Base-by-base conservation (phyloP, 495 filamentous ascomycete genomes). In the Penicillium nucicola region DNA sequence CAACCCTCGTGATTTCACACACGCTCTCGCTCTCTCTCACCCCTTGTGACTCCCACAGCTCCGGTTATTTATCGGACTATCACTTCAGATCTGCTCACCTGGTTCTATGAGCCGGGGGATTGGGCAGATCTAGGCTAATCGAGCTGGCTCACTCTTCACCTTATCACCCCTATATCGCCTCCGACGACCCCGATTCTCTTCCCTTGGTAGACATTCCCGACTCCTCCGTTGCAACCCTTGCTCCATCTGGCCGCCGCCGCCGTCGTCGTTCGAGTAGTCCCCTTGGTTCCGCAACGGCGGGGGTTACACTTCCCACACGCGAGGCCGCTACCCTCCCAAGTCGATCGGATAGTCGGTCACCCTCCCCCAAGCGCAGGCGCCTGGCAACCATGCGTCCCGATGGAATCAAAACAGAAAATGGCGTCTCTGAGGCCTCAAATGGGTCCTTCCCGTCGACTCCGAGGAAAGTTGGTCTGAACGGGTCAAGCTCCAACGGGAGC, bases 311-410 rank as follows among this genome's bases (percentile, higher is more conserved):
- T 42, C 33, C 61, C 38, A 62, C 57, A 64, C 61, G 53, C 49
- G 64, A 73, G 48, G 40, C 55, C 43, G 55, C 62, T 39, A 60
- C 50, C 42, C 57, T 48, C 44, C 39, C 47, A 40, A 50, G 46
- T 52, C 60, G 53, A 64, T 58, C 67, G 54, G 69, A 69, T 60
- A 68, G 57, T 69, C 62, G 66, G 55, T 60, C 70, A 58, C 66
- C 76, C 49, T 69, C 68, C 52, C 59, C 72, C 68, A 86, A 85
- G 77, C 83, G 84, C 64, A 79, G 77, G 70, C 82, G 82, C 63
- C 70, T 77, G 68, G 67, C 68, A 68, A 84, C 64, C 57, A 86
- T 86, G 83, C 80, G 81, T 69, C 74, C 77, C 56, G 79, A 84
- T 59, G 75, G 76, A 34, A 57, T 74, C 40, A 76, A 67, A 15